Conservation (phyloP, 2,329 filamentous ascomycete genomes). For the Amauroascus niger region DNA sequence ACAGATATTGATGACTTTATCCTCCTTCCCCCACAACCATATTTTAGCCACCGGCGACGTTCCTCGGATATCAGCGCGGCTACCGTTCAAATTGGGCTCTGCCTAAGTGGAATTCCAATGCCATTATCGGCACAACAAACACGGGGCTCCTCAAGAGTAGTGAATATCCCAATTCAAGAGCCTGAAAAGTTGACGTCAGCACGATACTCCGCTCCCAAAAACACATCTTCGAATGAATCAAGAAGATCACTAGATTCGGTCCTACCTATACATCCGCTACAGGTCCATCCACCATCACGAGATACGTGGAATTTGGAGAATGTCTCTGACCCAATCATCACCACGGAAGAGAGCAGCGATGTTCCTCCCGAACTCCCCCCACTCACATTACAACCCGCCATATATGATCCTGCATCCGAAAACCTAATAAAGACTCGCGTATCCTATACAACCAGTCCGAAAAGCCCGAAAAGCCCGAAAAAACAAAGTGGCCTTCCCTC, state of each 20-base stretch:
- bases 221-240: not conserved
- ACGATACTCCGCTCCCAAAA: not conserved
- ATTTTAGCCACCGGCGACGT: constrained; percentile 19
- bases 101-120: constrained; percentile 20
- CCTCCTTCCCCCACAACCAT: constrained; percentile 18
- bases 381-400: not conserved
- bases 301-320: not conserved
- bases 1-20: constrained; percentile 14
- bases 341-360: not conserved
- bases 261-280: not conserved
- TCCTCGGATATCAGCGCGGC: constrained; percentile 21
- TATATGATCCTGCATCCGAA: not conserved
- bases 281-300: constrained; percentile 1
- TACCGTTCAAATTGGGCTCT: constrained; percentile 24
- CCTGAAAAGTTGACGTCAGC: constrained; percentile 1
- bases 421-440: not conserved
- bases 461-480: not conserved
- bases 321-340: not conserved
- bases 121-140: constrained; percentile 1
- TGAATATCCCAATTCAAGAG: not conserved
- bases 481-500: not conserved
- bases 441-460: not conserved
- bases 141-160: not conserved
- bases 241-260: not conserved
- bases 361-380: not conserved